Evolutionary conservation across 768 basidiomycete species (phyloP).

Genomic region (Suillus occidentalis): DNA sequence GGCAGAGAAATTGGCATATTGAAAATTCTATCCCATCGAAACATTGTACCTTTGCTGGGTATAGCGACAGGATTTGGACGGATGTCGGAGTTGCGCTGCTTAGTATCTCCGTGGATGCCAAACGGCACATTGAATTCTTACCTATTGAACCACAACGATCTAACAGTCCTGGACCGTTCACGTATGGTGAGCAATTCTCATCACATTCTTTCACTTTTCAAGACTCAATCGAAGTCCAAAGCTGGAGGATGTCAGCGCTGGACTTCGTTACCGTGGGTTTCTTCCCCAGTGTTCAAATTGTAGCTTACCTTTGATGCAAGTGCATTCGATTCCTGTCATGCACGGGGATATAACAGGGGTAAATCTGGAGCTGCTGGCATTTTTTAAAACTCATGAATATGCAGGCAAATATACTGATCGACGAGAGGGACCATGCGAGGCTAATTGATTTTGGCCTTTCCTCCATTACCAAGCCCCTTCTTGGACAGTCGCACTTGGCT

Average conservation of each 20-base stretch:
- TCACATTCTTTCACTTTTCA: neutral
- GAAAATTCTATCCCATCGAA: neutral
- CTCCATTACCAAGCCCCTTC: neutral
- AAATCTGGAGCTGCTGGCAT: neutral
- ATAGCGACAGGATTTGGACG: neutral
- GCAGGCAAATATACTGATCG: neutral
- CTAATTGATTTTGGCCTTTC: neutral
- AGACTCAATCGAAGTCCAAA: neutral
- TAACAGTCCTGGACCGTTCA: neutral
- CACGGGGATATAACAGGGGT: neutral
- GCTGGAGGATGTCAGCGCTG: neutral
- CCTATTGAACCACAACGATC: neutral
- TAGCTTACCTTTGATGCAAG: neutral
- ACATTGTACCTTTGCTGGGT: neutral
- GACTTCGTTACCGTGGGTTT: neutral
- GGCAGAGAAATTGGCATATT: neutral
- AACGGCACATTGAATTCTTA: neutral
- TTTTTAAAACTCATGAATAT: neutral
- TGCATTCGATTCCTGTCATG: neutral
- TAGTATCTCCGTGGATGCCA: neutral
- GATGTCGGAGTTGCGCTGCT: neutral
- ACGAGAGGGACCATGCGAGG: neutral
- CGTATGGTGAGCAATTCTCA: neutral
- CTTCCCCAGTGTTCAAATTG: neutral
- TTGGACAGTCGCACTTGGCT: neutral